These are phyloP conservation scores for Boletus subluridellus DNA, from an alignment of 1,284 basidiomycete genomes.

Conservation along the genomic window DNA sequence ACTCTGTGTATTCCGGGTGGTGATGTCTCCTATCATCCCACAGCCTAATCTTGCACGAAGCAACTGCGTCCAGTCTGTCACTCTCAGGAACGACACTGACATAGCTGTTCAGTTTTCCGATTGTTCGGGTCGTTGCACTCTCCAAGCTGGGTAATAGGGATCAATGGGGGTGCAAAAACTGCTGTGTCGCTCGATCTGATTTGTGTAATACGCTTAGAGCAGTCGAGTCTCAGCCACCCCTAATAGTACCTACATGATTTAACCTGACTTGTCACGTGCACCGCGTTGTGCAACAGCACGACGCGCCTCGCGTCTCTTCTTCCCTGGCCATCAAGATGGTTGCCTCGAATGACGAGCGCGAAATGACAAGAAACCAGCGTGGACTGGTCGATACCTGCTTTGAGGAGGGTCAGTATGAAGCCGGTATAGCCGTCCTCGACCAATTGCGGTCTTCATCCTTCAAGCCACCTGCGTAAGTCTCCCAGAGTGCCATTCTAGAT, in stretches of 20 bases:
- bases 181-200: neutral
- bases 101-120: neutral
- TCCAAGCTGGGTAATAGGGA: neutral
- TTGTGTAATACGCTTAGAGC: neutral
- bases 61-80: neutral
- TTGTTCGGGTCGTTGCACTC: neutral
- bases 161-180: neutral
- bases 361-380: conserved; percentile 54
- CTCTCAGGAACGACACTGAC: neutral
- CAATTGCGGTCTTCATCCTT: conserved; percentile 54
- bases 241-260: neutral
- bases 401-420: conserved; percentile 69
- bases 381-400: conserved; percentile 64
- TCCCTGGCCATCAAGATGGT: conserved; percentile 11
- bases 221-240: neutral
- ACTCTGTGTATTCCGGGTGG: neutral
- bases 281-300: conserved; percentile 14
- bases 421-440: conserved; percentile 56
- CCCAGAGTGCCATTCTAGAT: conserved; percentile 7
- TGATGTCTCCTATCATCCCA: neutral
- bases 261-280: conserved; percentile 23
- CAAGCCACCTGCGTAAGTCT: conserved; percentile 53
- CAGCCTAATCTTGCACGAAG: neutral
- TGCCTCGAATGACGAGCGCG: conserved; percentile 37
- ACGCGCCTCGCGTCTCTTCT: conserved; percentile 14